A percentile compares a stretch with the other conserved stretches of the same genome.
These are phyloP conservation scores for Pleurotus tuber-regium DNA, from an alignment of 768 basidiomycete genomes.

Conservation along the genomic window DNA sequence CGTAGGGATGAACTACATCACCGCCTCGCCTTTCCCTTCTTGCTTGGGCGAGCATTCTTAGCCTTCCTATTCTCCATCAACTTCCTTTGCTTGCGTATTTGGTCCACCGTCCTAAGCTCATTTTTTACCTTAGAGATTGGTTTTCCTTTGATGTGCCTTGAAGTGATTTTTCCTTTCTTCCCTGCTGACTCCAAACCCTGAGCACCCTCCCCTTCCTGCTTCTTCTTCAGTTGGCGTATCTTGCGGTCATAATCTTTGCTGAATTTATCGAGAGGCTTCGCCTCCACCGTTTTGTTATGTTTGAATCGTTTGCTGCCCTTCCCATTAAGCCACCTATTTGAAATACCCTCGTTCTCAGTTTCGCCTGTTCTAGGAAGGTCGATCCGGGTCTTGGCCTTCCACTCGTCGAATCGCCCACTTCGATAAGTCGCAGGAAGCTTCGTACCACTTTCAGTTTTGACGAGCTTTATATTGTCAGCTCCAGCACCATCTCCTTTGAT, in stretches of 20 bases:
- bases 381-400: slow-evolving; percentile 79
- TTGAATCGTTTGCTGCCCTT: slow-evolving; percentile 62
- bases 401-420: slow-evolving; percentile 93
- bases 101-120: slow-evolving; percentile 84
- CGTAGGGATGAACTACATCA: slow-evolving; percentile 14
- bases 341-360: slow-evolving; percentile 49
- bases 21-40: slow-evolving; percentile 46
- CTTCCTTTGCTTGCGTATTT: slow-evolving; percentile 79
- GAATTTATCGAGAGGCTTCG: slow-evolving; percentile 79
- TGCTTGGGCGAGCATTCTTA: slow-evolving; percentile 77
- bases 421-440: slow-evolving; percentile 90
- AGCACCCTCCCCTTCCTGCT: slow-evolving; percentile 33
- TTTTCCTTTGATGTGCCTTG: slow-evolving; percentile 57
- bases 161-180: slow-evolving; percentile 32
- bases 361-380: slow-evolving; percentile 83
- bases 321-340: slow-evolving; percentile 32
- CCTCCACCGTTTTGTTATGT: slow-evolving; percentile 59
- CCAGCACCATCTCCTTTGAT: slow-evolving; percentile 82
- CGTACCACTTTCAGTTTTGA: slow-evolving; percentile 89
- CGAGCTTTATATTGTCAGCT: slow-evolving; percentile 91
- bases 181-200: slow-evolving; percentile 18
- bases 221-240: slow-evolving; percentile 58
- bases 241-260: slow-evolving; percentile 75
- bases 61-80: slow-evolving; percentile 60
- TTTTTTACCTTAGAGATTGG: slow-evolving; percentile 63